These are phyloP conservation scores for Angomonas ambiguus DNA, from an alignment of 208 protist genomes.

Conservation along the genomic window DNA sequence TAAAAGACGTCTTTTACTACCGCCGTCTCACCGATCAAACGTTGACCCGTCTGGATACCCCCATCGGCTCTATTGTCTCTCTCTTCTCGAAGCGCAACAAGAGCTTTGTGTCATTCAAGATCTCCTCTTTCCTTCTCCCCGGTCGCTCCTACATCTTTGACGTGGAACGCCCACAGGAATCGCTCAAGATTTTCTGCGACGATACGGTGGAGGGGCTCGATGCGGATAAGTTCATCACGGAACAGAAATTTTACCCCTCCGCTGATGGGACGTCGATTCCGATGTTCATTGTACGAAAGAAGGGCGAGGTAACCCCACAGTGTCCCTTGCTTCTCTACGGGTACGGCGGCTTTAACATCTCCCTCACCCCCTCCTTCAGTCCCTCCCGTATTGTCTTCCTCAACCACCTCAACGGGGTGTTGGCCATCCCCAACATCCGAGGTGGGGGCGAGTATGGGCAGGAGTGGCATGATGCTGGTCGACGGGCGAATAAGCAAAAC, in stretches of 20 bases:
- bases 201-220: constrained; percentile 67
- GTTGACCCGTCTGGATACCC: constrained; percentile 51
- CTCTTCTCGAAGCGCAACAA: constrained; percentile 51
- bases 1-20: constrained; percentile 91
- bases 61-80: constrained; percentile 68
- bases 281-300: constrained; percentile 92
- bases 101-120: constrained; percentile 84
- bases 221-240: constrained; percentile 61
- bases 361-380: constrained; percentile 78
- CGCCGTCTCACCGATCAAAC: constrained; percentile 29
- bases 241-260: constrained; percentile 90
- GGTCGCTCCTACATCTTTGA: constrained; percentile 73
- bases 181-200: constrained; percentile 63
- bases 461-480: constrained; percentile 90
- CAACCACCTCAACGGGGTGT: constrained; percentile 72
- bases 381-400: constrained; percentile 74
- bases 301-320: constrained; percentile 48
- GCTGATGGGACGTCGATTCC: constrained; percentile 91
- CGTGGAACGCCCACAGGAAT: constrained; percentile 60
- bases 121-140: constrained; percentile 90
- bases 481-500: constrained; percentile 81
- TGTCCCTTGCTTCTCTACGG: constrained; percentile 89
- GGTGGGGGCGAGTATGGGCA: constrained; percentile 95
- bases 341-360: constrained; percentile 94
- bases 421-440: constrained; percentile 92